Evolutionary conservation across 352 stramenopile species (phyloP).

Genomic region (Phytophthora cryptogea): DNA sequence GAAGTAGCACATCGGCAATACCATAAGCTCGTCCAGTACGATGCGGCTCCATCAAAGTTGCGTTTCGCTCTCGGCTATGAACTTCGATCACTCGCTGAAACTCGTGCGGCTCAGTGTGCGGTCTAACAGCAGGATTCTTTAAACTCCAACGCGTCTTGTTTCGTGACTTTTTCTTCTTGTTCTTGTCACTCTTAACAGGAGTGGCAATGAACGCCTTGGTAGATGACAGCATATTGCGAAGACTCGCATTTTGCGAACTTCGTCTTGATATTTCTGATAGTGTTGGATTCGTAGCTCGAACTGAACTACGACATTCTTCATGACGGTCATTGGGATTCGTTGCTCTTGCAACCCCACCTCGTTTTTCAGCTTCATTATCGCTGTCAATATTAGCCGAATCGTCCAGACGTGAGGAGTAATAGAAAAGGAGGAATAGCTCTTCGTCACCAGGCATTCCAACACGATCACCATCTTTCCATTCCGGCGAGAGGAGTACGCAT

Average conservation of each 20-base stretch:
- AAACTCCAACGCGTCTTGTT: conserved; percentile 21
- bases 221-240: conserved; percentile 26
- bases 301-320: conserved; percentile 15
- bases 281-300: conserved; percentile 14
- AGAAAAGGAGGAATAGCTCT: conserved; percentile 44
- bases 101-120: conserved; percentile 34
- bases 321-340: neutral
- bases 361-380: conserved; percentile 2
- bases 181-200: conserved; percentile 1
- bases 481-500: conserved; percentile 1
- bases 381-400: neutral
- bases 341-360: neutral
- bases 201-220: conserved; percentile 9
- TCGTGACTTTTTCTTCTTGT: conserved; percentile 15
- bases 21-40: conserved; percentile 3
- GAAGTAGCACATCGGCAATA: conserved; percentile 18
- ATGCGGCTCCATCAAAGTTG: conserved; percentile 24
- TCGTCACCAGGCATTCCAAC: neutral
- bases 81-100: conserved; percentile 45
- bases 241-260: conserved; percentile 4
- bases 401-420: conserved; percentile 32
- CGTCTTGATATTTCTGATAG: conserved; percentile 12
- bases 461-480: neutral
- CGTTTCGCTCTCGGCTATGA: neutral
- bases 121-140: conserved; percentile 45